Conservation (phyloP, 257 asterid species). For the Misopates orontium region DNA sequence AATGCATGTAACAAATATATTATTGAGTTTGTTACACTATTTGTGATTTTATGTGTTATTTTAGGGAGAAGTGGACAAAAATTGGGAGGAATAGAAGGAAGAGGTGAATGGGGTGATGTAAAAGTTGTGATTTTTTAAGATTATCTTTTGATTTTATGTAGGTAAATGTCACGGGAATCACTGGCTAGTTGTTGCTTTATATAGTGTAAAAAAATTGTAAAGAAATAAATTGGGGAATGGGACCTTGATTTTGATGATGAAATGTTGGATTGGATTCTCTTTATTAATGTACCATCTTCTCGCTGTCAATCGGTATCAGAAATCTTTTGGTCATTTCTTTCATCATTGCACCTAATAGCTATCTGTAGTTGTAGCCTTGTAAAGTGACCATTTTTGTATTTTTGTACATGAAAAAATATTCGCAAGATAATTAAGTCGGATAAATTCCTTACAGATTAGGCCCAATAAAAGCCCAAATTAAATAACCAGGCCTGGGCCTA, state of each 20-base stretch:
- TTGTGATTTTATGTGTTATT: neutral
- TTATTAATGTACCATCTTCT: slow-evolving; percentile 29
- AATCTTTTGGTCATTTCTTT: slow-evolving; percentile 36
- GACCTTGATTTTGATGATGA: slow-evolving; percentile 39
- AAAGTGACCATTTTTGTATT: no score
- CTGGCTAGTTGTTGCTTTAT: slow-evolving; percentile 12
- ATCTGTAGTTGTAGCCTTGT: neutral
- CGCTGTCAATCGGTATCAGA: slow-evolving; percentile 12
- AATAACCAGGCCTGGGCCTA: neutral
- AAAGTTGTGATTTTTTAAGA: neutral
- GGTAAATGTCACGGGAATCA: slow-evolving; percentile 56
- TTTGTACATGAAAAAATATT: no score
- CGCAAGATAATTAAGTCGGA: no score
- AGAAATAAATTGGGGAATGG: slow-evolving; percentile 24
- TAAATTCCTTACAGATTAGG: no score
- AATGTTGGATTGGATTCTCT: slow-evolving; percentile 35
- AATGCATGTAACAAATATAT: slow-evolving; percentile 12
- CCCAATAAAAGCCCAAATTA: no score
- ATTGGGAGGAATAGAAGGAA: neutral
- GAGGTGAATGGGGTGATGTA: slow-evolving; percentile 3
- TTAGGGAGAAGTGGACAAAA: neutral
- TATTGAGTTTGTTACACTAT: neutral
- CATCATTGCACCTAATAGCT: slow-evolving; percentile 14
- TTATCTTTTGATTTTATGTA: slow-evolving; percentile 11
- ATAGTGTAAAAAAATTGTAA: slow-evolving; percentile 6